Evolutionary conservation across 768 basidiomycete species (phyloP).

Genomic region (Tephrocybe sp.): DNA sequence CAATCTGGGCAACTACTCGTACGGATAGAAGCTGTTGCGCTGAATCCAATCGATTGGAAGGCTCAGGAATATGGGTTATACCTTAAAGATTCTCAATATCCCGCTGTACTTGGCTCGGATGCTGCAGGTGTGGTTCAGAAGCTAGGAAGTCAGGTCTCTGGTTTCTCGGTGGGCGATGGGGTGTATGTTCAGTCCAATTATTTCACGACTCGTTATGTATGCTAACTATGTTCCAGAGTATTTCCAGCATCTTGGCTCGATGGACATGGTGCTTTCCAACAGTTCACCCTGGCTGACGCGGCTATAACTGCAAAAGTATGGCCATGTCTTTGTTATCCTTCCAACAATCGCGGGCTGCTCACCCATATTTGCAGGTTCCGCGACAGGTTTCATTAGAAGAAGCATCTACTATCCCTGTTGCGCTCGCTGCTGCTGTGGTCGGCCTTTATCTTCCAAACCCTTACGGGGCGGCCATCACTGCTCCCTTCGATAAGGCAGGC

Average conservation of each 20-base stretch:
- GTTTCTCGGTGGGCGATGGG: slow-evolving; percentile 50
- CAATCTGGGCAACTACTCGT: slow-evolving; percentile 41
- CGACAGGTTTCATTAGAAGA: slow-evolving; percentile 30
- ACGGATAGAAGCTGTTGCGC: slow-evolving; percentile 33
- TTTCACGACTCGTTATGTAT: not conserved
- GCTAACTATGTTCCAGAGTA: slow-evolving; percentile 1
- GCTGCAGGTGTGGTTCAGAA: slow-evolving; percentile 49
- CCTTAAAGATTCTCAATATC: slow-evolving; percentile 35
- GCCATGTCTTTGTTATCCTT: no score
- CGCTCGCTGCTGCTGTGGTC: slow-evolving; percentile 26
- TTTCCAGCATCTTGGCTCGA: slow-evolving; percentile 12
- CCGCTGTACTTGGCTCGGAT: slow-evolving; percentile 47
- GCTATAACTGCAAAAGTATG: no score
- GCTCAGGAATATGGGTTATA: slow-evolving; percentile 39
- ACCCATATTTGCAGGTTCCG: slow-evolving; percentile 22
- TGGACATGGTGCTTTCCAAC: not conserved
- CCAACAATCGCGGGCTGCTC: slow-evolving; percentile 28
- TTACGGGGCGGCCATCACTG: slow-evolving; percentile 23
- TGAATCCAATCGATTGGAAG: slow-evolving; percentile 55
- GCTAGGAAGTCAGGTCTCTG: slow-evolving; percentile 49
- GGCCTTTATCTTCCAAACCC: slow-evolving; percentile 32
- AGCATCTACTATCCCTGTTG: slow-evolving; percentile 34
- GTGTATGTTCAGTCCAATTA: slow-evolving; percentile 36
- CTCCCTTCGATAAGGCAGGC: slow-evolving; percentile 34
- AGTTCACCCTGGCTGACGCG: not conserved